Conservation (phyloP, 805 yeast species). For the Metschnikowia bowlesiae region DNA sequence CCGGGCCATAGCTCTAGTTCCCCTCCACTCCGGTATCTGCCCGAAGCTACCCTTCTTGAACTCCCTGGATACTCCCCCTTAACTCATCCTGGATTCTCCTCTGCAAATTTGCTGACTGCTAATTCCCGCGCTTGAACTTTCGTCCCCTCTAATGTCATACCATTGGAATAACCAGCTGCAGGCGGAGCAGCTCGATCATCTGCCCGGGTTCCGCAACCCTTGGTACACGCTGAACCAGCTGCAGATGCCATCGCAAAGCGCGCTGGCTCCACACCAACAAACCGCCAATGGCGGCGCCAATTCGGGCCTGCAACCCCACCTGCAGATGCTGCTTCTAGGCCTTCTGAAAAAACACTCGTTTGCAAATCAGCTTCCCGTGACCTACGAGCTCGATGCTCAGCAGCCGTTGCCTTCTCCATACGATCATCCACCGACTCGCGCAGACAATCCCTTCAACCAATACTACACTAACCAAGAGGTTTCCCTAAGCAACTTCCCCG, state of each 20-base stretch:
- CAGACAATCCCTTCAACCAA: conserved; percentile 43
- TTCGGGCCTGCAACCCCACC: conserved; percentile 1
- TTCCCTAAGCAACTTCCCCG: conserved; percentile 21
- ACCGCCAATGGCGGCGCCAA: neutral
- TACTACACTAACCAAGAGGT: conserved; percentile 39
- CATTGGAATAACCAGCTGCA: neutral
- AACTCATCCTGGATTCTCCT: no score
- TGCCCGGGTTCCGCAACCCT: conserved; percentile 40
- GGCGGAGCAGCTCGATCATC: conserved; percentile 5
- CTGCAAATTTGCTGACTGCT: no score
- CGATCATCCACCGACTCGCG: conserved; percentile 42
- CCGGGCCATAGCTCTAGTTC: no score
- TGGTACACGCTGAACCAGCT: conserved; percentile 31
- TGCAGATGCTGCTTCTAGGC: conserved; percentile 23
- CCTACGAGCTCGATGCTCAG: conserved; percentile 41
- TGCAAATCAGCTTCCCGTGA: conserved; percentile 45
- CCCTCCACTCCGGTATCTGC: no score
- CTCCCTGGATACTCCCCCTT: no score
- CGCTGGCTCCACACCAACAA: neutral
- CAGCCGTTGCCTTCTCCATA: conserved; percentile 24
- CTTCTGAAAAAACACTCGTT: conserved; percentile 30
- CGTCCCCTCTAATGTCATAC: neutral
- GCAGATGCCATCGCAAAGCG: conserved; percentile 8
- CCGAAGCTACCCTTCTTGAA: no score
- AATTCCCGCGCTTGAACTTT: no score